These are phyloP conservation scores for Tetrahymena borealis DNA, from an alignment of 73 alveolate genomes.

Conservation along the genomic window DNA sequence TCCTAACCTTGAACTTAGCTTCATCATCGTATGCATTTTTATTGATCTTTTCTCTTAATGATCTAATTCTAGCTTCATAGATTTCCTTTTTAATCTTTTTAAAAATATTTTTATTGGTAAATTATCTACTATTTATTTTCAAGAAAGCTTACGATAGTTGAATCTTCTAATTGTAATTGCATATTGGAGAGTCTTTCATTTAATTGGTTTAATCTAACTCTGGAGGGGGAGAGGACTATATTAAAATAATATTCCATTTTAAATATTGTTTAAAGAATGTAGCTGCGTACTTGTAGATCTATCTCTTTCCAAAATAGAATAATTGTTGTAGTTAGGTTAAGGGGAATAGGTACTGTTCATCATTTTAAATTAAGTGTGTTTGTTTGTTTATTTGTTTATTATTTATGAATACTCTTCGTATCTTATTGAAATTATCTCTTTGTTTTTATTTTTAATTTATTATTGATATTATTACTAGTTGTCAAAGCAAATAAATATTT, in stretches of 20 bases:
- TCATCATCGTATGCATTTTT: not conserved
- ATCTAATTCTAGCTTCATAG: not conserved
- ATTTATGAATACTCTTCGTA: not conserved
- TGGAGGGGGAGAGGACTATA: not conserved
- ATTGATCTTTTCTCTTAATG: not conserved
- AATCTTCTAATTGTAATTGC: not conserved
- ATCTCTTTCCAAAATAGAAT: not conserved
- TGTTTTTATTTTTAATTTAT: not conserved
- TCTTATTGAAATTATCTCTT: not conserved
- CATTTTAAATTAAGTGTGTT: not conserved
- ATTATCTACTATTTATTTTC: too few species aligned
- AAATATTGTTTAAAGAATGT: too few species aligned
- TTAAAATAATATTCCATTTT: not conserved
- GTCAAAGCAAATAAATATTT: not conserved
- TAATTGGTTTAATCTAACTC: not conserved
- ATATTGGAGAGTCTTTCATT: not conserved
- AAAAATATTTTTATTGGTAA: too few species aligned
- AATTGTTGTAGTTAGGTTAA: not conserved
- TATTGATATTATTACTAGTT: not conserved
- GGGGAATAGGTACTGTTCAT: conserved; percentile 1
- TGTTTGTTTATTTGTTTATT: not conserved
- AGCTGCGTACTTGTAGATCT: not conserved
- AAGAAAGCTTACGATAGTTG: not conserved
- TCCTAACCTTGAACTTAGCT: not conserved
- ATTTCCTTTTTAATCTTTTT: not conserved